phyloP scores from a whole-genome alignment of 1,284 basidiomycete genomes.

The Trametes polyzona region DNA sequence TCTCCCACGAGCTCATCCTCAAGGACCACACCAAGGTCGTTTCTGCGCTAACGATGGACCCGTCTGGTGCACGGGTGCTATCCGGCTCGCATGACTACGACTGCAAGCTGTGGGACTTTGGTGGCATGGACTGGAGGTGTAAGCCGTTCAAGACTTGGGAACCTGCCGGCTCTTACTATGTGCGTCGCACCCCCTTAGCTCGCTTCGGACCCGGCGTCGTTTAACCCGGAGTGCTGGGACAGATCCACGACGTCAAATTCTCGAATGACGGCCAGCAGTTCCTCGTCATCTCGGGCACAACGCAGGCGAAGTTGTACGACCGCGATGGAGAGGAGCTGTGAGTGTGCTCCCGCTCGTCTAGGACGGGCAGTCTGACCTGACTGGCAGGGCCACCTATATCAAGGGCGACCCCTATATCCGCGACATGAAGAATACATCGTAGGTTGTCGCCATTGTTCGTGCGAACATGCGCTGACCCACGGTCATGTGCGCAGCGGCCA shows the following conservation, averaged over 20 bases:
- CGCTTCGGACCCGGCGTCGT: constrained; percentile 8
- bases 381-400: constrained; percentile 77
- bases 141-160: constrained; percentile 97
- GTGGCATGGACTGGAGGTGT: constrained; percentile 90
- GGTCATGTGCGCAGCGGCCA: constrained; percentile 71
- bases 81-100: constrained; percentile 97
- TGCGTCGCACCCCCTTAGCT: constrained; percentile 45
- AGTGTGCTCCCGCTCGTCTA: constrained; percentile 39
- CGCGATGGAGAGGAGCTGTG: constrained; percentile 90
- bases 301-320: constrained; percentile 87
- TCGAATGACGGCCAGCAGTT: constrained; percentile 86
- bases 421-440: constrained; percentile 92
- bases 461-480: not conserved
- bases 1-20: constrained; percentile 86
- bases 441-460: constrained; percentile 53
- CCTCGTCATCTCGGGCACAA: constrained; percentile 86
- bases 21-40: constrained; percentile 97
- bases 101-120: constrained; percentile 98
- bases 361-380: constrained; percentile 51
- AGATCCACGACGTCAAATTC: constrained; percentile 91
- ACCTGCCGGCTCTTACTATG: constrained; percentile 91
- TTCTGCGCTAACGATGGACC: constrained; percentile 89
- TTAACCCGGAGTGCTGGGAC: constrained; percentile 17
- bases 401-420: constrained; percentile 98
- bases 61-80: constrained; percentile 89